Evolutionary conservation across 108 stramenopile species (phyloP).

Genomic region (Skeletonema costatum): DNA sequence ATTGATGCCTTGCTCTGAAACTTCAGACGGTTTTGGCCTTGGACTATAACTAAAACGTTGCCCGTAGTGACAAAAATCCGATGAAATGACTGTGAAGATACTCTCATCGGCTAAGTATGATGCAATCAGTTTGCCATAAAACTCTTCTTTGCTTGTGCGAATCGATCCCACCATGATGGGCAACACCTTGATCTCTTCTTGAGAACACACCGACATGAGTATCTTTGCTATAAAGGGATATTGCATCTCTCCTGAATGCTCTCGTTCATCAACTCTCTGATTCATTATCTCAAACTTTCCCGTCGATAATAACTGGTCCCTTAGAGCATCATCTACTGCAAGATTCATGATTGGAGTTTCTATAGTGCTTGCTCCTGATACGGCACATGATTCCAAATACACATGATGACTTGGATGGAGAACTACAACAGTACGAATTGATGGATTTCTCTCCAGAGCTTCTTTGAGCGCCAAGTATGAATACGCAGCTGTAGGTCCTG

Average conservation of each 20-base stretch:
- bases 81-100: conserved; percentile 69
- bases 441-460: conserved; percentile 34
- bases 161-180: conserved; percentile 86
- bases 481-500: conserved; percentile 86
- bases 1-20: conserved; percentile 14
- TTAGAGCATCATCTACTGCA: conserved; percentile 59
- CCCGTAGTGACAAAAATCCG: conserved; percentile 84
- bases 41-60: conserved; percentile 44
- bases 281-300: conserved; percentile 63
- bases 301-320: conserved; percentile 59
- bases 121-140: conserved; percentile 62
- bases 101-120: conserved; percentile 56
- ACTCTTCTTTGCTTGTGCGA: conserved; percentile 43
- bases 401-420: conserved; percentile 90
- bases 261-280: conserved; percentile 64
- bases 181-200: conserved; percentile 49
- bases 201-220: conserved; percentile 18
- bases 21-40: conserved; percentile 19
- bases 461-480: conserved; percentile 60
- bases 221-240: conserved; percentile 84
- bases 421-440: conserved; percentile 36
- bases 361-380: conserved; percentile 56
- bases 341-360: conserved; percentile 82
- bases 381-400: conserved; percentile 75
- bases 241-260: conserved; percentile 91